phyloP scores from a whole-genome alignment of 768 basidiomycete species.

The Phaeotremella skinneri region DNA sequence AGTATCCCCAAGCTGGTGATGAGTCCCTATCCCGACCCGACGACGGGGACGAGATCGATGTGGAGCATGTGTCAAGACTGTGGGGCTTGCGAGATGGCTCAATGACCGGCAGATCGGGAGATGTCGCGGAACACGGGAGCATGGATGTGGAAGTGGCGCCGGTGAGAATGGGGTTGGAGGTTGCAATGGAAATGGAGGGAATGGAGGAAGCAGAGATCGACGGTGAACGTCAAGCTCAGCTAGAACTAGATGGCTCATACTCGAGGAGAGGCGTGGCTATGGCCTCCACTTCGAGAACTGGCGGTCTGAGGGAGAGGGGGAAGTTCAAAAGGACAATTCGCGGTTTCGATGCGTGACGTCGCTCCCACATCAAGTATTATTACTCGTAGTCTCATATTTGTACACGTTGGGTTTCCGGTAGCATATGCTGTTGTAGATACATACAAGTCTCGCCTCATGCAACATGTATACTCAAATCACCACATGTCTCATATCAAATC shows the following conservation, averaged over 20 bases:
- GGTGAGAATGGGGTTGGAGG: conserved; percentile 14
- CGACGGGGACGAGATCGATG: conserved; percentile 37
- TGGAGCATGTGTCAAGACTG: conserved; percentile 42
- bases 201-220: conserved; percentile 48
- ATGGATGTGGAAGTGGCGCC: conserved; percentile 11
- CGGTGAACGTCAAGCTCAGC: conserved; percentile 25
- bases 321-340: background rate
- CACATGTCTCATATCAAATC: conserved; percentile 4
- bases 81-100: conserved; percentile 36
- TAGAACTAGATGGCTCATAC: background rate
- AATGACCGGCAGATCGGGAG: conserved; percentile 2
- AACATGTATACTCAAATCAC: background rate
- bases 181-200: conserved; percentile 41
- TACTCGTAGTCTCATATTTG: background rate
- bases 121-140: background rate
- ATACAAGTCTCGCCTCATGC: background rate
- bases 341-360: background rate
- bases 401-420: background rate
- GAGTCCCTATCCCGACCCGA: conserved; percentile 37
- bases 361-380: background rate
- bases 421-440: conserved; percentile 8
- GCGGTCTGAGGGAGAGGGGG: conserved; percentile 1
- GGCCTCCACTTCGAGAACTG: background rate
- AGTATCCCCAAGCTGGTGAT: conserved; percentile 39
- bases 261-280: background rate